Evolutionary conservation across 2,329 filamentous ascomycete genomes (phyloP).

Genomic region (Aspergillus proliferans): DNA sequence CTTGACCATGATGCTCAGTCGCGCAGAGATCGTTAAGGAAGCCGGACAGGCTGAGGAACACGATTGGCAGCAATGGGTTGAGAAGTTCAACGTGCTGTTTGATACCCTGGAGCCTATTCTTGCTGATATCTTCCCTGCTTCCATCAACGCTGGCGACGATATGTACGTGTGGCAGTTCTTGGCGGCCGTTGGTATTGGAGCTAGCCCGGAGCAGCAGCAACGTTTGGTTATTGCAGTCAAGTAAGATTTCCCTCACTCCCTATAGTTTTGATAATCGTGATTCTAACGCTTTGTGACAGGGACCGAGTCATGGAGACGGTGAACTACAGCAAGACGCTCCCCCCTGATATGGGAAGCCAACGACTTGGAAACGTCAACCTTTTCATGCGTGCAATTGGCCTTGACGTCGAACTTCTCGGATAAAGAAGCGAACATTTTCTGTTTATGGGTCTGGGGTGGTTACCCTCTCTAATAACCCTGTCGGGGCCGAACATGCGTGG

Average conservation of each 20-base stretch:
- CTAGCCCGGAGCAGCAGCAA: constrained; percentile 90
- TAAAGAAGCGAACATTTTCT: constrained; percentile 31
- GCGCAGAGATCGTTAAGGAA: constrained; percentile 89
- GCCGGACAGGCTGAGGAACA: constrained; percentile 62
- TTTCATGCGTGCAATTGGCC: constrained; percentile 97
- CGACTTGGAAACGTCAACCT: constrained; percentile 89
- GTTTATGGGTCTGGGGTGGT: not conserved
- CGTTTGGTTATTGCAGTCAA: constrained; percentile 91
- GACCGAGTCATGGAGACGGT: constrained; percentile 97
- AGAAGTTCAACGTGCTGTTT: constrained; percentile 80
- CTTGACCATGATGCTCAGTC: constrained; percentile 88
- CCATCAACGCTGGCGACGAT: constrained; percentile 85
- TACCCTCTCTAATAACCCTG: not conserved
- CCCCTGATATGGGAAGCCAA: constrained; percentile 74
- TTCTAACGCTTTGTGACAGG: constrained; percentile 27
- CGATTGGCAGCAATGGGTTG: constrained; percentile 76
- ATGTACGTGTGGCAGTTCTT: constrained; percentile 98
- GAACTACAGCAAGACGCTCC: constrained; percentile 77
- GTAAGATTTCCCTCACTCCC: constrained; percentile 31
- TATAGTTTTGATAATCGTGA: not conserved
- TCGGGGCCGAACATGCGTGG: not conserved
- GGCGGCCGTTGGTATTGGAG: constrained; percentile 88
- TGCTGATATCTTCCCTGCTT: constrained; percentile 80
- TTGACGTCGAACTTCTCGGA: constrained; percentile 78
- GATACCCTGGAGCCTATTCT: constrained; percentile 78